phyloP scores from a whole-genome alignment of 1,139 yeast species.

The Suhomyces maxii region DNA sequence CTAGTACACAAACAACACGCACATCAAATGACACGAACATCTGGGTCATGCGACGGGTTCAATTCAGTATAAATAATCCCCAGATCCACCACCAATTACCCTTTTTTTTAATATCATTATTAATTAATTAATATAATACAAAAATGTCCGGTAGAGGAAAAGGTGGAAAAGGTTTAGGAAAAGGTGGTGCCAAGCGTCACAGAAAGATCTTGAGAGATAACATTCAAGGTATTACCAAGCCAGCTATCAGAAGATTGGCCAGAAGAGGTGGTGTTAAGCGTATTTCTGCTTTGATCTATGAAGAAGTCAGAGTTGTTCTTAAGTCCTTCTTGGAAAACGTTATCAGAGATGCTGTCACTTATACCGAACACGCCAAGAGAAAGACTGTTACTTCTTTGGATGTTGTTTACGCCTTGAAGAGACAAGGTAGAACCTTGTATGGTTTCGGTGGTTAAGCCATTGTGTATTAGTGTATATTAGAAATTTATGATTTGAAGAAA shows the following conservation, averaged over 20 bases:
- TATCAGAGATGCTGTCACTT: constrained; percentile 98
- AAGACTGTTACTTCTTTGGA: constrained; percentile 98
- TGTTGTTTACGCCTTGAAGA: constrained; percentile 98
- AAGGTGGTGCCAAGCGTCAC: constrained; percentile 99
- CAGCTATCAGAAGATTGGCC: constrained; percentile 99
- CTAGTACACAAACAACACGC: constrained; percentile 1
- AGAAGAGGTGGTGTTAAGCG: constrained; percentile 99
- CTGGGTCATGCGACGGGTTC: background rate
- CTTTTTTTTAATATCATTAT: constrained; percentile 1
- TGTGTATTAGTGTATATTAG: constrained; percentile 30
- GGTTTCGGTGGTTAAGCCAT: constrained; percentile 95
- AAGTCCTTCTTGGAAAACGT: constrained; percentile 96
- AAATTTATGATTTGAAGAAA: constrained; percentile 13
- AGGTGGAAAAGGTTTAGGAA: constrained; percentile 99
- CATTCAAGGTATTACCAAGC: constrained; percentile 99
- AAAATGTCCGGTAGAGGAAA: constrained; percentile 98
- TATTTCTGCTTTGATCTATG: constrained; percentile 97
- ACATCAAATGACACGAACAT: background rate
- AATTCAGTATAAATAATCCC: constrained; percentile 5
- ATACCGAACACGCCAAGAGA: constrained; percentile 99
- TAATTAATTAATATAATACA: constrained; percentile 20
- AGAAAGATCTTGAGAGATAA: constrained; percentile 99
- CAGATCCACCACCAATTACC: background rate
- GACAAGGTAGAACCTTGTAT: constrained; percentile 99
- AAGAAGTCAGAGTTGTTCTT: constrained; percentile 96